Base-by-base conservation (phyloP, 306 rosid species). In the Cucurbita argyrosperma region DNA sequence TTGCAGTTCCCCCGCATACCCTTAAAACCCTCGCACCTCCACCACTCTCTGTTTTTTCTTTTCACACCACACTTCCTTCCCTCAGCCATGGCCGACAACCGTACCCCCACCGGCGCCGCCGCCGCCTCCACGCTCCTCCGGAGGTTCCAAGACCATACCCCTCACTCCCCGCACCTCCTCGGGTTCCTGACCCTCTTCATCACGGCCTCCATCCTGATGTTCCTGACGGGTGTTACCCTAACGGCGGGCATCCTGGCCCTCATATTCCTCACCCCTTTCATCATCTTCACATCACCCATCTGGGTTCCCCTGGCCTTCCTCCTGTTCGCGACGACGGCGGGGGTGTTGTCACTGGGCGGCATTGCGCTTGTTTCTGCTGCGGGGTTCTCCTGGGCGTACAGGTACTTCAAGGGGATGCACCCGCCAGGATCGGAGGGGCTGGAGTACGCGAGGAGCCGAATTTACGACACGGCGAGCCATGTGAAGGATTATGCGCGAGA, bases 401-500 rank as follows among this genome's bases (percentile, higher is more conserved):
- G 84, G 40, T 94, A 94, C 83, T 80, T 80, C 45, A 68, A 77
- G 43, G 98, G 98, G 0, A 75, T 89, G 70, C 84, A 94, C 70
- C 98, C 97, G 4, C 87, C 96, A 16, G 98, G 97, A 43, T 84
- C 96, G 46, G 92, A 88, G 60, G 81, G 84, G 52, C 72, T 94
- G 45, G 94, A 94, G 50, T 86, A 89, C 21, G 97, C 98, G 0
- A 78, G 97, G 64, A 83, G 71, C 83, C 78, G 96, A 70, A 84
- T 94, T 67, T 90, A 84, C 47, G 90, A 89, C 70, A 91, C 98
- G 1, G 98, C 97, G 0, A 71, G 75, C 55, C 96, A 92, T 7
- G 98, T 92, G 7, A 92, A 88, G 82, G 98, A 92, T 53, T 90
- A 84, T 60, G 98, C 98, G 0, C 78, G 81, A 53, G 97, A 93